Percentiles rank a stretch among this genome's conserved stretches.
phyloP scores from a whole-genome alignment of 306 rosid species.

The Prunus mongolica region DNA sequence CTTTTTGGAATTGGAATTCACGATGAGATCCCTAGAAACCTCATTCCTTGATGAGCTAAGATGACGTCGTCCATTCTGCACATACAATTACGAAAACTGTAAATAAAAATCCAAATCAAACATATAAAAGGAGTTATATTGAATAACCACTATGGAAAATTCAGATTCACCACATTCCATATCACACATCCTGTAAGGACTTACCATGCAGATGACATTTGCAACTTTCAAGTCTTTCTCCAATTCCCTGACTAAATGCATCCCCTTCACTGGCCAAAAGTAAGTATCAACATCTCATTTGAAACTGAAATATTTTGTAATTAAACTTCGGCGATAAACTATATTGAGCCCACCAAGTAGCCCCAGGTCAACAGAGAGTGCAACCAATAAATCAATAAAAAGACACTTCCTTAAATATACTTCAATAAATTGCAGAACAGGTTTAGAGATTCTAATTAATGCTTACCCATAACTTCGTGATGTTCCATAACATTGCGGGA shows the following conservation, averaged over 20 bases:
- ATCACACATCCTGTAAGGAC: conserved; percentile 23
- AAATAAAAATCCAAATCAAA: conserved; percentile 23
- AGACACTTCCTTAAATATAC: neutral
- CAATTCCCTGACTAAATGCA: conserved; percentile 96
- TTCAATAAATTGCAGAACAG: conserved; percentile 1
- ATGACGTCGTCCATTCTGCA: conserved; percentile 97
- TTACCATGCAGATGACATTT: conserved; percentile 95
- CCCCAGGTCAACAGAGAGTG: neutral
- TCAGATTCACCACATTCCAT: conserved; percentile 8
- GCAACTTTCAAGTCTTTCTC: conserved; percentile 96
- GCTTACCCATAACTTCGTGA: conserved; percentile 99
- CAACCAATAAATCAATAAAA: neutral
- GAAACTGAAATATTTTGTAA: conserved; percentile 15
- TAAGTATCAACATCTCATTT: conserved; percentile 55
- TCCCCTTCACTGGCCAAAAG: conserved; percentile 99
- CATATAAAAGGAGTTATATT: conserved; percentile 1
- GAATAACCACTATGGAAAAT: conserved; percentile 9
- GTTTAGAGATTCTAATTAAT: conserved; percentile 4
- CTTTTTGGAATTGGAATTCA: conserved; percentile 85
- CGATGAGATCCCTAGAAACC: conserved; percentile 96
- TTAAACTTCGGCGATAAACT: conserved; percentile 5
- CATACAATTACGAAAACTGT: conserved; percentile 26
- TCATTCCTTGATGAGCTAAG: conserved; percentile 82
- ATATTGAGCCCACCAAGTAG: neutral
- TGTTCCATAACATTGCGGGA: conserved; percentile 95